Percentiles rank a stretch among this genome's conserved stretches.
Conservation (phyloP, 148 eudicot species). For the Chenopodium album region DNA sequence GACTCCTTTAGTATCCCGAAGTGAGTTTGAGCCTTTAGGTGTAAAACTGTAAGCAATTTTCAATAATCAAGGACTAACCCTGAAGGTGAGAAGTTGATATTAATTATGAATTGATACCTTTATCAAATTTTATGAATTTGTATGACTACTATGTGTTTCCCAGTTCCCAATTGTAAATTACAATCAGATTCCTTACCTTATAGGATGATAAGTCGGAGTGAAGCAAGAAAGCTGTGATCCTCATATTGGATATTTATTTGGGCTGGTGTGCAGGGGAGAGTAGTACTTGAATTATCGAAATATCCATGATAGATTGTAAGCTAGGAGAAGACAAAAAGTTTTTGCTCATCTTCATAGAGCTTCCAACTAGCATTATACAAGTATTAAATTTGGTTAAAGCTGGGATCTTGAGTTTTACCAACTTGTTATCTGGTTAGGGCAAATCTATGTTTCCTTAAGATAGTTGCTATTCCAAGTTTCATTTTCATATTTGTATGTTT, state of each 20-base stretch:
- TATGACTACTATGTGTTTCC: background rate
- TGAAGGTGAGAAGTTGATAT: background rate
- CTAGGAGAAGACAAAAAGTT: background rate
- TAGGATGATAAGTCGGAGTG: background rate
- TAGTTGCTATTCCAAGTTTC: background rate
- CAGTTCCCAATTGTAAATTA: background rate
- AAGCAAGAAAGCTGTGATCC: background rate
- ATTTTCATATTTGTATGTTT: background rate
- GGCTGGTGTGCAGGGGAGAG: background rate
- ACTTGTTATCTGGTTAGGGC: background rate
- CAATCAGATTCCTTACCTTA: background rate
- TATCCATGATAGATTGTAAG: background rate
- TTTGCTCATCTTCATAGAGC: background rate
- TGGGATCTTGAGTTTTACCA: background rate
- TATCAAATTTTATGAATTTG: background rate
- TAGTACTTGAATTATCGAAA: background rate
- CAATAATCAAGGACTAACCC: background rate
- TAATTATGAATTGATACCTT: no score
- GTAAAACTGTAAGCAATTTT: background rate
- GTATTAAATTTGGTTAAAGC: background rate
- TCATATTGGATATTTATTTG: background rate
- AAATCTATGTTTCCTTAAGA: background rate
- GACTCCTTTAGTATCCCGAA: background rate
- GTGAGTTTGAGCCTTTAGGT: background rate
- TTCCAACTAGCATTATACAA: background rate